Conservation (phyloP, 257 asterid genomes). For the Penstemon barbatus region DNA sequence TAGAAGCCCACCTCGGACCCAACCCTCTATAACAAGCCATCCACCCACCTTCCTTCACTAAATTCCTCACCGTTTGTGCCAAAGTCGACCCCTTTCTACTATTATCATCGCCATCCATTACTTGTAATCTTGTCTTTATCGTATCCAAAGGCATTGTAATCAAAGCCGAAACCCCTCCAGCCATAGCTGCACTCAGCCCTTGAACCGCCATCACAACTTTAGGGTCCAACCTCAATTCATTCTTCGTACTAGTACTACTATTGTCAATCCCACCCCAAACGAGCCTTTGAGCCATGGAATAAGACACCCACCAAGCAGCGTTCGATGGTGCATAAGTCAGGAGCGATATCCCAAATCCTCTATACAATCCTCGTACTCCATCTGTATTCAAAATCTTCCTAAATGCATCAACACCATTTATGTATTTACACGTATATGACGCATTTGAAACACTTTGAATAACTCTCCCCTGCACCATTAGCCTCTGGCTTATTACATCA, state of each 20-base stretch:
- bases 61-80: slow-evolving; percentile 60
- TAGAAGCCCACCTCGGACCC: slow-evolving; percentile 83
- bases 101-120: slow-evolving; percentile 63
- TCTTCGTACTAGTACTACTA: background rate
- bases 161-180: slow-evolving; percentile 68
- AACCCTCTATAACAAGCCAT: slow-evolving; percentile 80
- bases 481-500: slow-evolving; percentile 74
- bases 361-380: slow-evolving; percentile 68
- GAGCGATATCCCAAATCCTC: slow-evolving; percentile 82
- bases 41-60: slow-evolving; percentile 79
- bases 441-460: slow-evolving; percentile 23
- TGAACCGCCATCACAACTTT: slow-evolving; percentile 67
- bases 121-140: slow-evolving; percentile 77
- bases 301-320: slow-evolving; percentile 85
- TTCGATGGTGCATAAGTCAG: slow-evolving; percentile 74
- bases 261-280: slow-evolving; percentile 57
- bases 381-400: slow-evolving; percentile 56
- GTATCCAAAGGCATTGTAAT: slow-evolving; percentile 85
- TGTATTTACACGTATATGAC: slow-evolving; percentile 39
- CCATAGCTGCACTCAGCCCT: slow-evolving; percentile 74
- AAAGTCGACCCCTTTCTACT: slow-evolving; percentile 64
- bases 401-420: slow-evolving; percentile 65
- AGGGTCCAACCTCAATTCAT: slow-evolving; percentile 42
- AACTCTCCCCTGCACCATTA: slow-evolving; percentile 54
- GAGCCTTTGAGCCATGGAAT: slow-evolving; percentile 60